Evolutionary conservation across 176 grass and related monocot genomes (phyloP).

Genomic region (Saccharum spontaneum): DNA sequence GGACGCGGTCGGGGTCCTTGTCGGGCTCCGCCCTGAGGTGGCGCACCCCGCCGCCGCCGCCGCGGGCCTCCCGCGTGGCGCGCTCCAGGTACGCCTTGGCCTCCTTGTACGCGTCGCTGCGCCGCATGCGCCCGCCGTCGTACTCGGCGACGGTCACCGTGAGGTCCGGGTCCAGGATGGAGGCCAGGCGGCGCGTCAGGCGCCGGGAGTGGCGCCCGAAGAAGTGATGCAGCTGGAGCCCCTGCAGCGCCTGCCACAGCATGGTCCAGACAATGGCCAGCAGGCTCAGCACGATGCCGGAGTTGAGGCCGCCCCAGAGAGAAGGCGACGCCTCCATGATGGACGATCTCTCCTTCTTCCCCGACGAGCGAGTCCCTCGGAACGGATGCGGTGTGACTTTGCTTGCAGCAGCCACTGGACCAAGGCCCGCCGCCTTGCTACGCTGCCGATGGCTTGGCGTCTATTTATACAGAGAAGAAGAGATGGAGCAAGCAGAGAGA

Average conservation of each 20-base stretch:
- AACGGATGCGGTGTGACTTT: neutral
- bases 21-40: slow-evolving; percentile 31
- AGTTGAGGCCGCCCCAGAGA: neutral
- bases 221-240: slow-evolving; percentile 14
- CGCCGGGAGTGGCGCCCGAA: neutral
- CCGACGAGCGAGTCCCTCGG: too few relatives aligned
- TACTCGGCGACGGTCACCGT: slow-evolving; percentile 23
- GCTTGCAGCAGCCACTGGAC: too few relatives aligned
- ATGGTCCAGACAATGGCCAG: neutral
- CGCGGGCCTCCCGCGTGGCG: neutral
- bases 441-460: neutral
- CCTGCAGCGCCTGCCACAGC: slow-evolving; percentile 13
- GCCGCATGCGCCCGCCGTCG: slow-evolving; percentile 29
- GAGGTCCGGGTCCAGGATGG: slow-evolving; percentile 31
- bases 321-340: neutral
- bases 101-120: slow-evolving; percentile 33
- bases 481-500: neutral
- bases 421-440: too few relatives aligned
- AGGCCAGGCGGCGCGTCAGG: neutral
- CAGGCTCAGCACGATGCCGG: slow-evolving; percentile 28
- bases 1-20: neutral
- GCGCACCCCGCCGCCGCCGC: neutral
- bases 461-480: neutral
- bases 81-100: slow-evolving; percentile 39
- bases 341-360: too few relatives aligned